phyloP scores from a whole-genome alignment of 208 protist species.

The Kentomonas sorsogonicus region DNA sequence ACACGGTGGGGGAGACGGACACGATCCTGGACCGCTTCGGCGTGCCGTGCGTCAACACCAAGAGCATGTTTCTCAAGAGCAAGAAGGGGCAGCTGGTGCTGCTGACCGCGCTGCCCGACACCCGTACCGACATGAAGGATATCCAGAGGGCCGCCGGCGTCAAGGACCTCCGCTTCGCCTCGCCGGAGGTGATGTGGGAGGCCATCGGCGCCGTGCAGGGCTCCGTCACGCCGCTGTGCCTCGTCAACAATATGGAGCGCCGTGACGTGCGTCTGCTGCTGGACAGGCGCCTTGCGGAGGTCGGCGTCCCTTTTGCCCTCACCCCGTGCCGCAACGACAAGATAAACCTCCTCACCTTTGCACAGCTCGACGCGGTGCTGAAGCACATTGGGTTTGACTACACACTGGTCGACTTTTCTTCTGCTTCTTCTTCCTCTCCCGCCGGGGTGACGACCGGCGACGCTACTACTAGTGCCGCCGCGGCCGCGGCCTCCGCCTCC shows the following conservation, averaged over 20 bases:
- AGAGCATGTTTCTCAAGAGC: constrained; percentile 89
- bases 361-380: constrained; percentile 57
- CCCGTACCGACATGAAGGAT: constrained; percentile 73
- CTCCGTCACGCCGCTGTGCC: constrained; percentile 76
- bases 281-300: constrained; percentile 52
- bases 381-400: constrained; percentile 51
- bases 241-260: constrained; percentile 73
- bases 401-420: constrained; percentile 77
- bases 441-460: no score
- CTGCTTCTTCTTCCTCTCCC: no score
- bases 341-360: constrained; percentile 55
- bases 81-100: constrained; percentile 87
- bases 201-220: constrained; percentile 68
- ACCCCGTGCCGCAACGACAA: constrained; percentile 84
- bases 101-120: constrained; percentile 57
- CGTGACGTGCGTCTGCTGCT: constrained; percentile 61
- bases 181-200: constrained; percentile 51
- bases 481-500: no score
- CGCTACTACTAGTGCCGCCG: no score
- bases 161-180: constrained; percentile 80
- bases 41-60: constrained; percentile 45
- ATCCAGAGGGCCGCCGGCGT: constrained; percentile 60
- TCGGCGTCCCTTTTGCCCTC: constrained; percentile 42
- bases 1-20: constrained; percentile 66
- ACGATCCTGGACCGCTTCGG: constrained; percentile 47